phyloP scores from a whole-genome alignment of 2,329 filamentous ascomycete genomes.

The Fusarium sp. region DNA sequence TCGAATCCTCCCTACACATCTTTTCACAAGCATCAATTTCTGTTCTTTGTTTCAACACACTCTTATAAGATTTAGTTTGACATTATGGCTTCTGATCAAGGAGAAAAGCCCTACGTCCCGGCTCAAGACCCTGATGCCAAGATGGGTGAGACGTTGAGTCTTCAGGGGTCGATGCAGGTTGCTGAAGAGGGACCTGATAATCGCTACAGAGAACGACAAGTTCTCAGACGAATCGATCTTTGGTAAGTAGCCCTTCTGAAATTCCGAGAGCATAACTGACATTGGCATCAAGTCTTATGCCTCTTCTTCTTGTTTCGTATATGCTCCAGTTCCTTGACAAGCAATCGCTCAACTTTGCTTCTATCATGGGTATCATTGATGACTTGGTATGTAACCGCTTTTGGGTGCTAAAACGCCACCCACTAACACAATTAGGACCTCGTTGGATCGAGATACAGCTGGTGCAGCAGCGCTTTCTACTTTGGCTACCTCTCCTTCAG shows the following conservation, averaged over 20 bases:
- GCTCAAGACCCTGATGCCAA: conserved; percentile 20
- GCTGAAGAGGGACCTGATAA: conserved; percentile 19
- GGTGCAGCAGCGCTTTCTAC: conserved; percentile 42
- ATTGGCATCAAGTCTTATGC: conserved; percentile 21
- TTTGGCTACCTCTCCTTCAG: conserved; percentile 44
- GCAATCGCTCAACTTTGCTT: conserved; percentile 42
- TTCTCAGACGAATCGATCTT: conserved; percentile 33
- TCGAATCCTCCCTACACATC: not conserved
- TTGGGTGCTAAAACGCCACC: not conserved
- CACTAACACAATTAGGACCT: conserved; percentile 23
- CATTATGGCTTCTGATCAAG: conserved; percentile 18
- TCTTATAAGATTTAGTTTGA: not conserved
- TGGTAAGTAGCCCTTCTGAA: conserved; percentile 2
- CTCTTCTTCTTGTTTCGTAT: conserved; percentile 39
- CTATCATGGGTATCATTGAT: conserved; percentile 42
- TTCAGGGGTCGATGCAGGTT: conserved; percentile 23
- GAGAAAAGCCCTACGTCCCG: conserved; percentile 3
- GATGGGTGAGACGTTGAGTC: conserved; percentile 29
- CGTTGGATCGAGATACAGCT: conserved; percentile 35
- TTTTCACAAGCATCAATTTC: not conserved
- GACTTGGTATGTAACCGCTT: conserved; percentile 19
- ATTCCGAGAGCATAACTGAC: not conserved
- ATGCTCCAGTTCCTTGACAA: conserved; percentile 45
- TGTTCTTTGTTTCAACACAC: not conserved
- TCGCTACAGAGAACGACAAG: not conserved